phyloP scores from a whole-genome alignment of 2,329 filamentous ascomycete species.

The Grosmannia clavigera region DNA sequence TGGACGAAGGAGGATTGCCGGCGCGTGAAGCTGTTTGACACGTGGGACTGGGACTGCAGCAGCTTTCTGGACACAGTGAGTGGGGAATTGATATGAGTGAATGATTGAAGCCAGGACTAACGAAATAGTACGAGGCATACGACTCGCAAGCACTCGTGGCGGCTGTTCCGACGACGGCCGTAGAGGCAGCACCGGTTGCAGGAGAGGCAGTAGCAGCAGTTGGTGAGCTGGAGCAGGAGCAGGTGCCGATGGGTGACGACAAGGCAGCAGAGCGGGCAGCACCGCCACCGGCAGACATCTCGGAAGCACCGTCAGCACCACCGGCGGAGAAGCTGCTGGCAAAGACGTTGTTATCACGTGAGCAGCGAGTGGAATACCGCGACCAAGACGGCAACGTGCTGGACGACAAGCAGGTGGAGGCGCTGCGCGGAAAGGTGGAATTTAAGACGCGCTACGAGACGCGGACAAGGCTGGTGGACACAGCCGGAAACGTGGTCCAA shows the following conservation, averaged over 20 bases:
- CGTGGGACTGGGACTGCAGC: constrained; percentile 98
- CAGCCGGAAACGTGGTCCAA: constrained; percentile 57
- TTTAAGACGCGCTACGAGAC: constrained; percentile 96
- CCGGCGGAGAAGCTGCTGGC: constrained; percentile 23
- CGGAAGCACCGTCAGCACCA: neutral
- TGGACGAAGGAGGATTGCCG: constrained; percentile 88
- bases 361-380: constrained; percentile 86
- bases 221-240: constrained; percentile 1
- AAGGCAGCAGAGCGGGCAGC: neutral
- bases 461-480: constrained; percentile 73
- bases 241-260: neutral
- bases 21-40: constrained; percentile 71
- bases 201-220: neutral
- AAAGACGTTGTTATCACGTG: constrained; percentile 34
- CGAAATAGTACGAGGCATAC: constrained; percentile 37
- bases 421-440: constrained; percentile 80
- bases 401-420: constrained; percentile 68
- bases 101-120: neutral
- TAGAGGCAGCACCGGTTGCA: constrained; percentile 7
- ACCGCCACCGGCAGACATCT: neutral
- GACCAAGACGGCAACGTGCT: constrained; percentile 89
- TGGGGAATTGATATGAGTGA: constrained; percentile 16
- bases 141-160: constrained; percentile 14
- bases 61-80: constrained; percentile 79
- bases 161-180: neutral